Conservation (phyloP, 78 protist species). For the Mantamonas sphyraenae region DNA sequence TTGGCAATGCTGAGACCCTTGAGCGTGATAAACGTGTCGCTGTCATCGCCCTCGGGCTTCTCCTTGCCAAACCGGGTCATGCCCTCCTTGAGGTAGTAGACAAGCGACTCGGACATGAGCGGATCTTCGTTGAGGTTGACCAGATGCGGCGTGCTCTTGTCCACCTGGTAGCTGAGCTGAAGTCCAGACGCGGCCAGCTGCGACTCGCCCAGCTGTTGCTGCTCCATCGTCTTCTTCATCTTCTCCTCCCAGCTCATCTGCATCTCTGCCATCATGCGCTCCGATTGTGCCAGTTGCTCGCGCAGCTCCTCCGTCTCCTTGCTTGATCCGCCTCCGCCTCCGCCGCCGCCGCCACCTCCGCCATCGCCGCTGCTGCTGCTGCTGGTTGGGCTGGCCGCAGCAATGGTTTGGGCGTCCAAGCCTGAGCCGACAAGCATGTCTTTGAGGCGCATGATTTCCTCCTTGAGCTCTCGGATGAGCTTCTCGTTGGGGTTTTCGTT, state of each 20-base stretch:
- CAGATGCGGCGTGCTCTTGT: conserved; percentile 43
- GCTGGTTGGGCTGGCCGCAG: no score
- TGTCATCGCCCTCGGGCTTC: conserved; percentile 12
- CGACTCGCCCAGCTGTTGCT: neutral
- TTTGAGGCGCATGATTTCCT: conserved; percentile 10
- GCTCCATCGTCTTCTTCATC: conserved; percentile 12
- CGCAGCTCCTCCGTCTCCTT: neutral
- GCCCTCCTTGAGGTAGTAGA: conserved; percentile 50
- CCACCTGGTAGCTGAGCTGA: conserved; percentile 12
- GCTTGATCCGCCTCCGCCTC: no score
- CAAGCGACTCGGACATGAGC: conserved; percentile 58
- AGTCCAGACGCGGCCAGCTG: neutral
- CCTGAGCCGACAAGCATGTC: no score
- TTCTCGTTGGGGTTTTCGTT: conserved; percentile 26
- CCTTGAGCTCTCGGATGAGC: conserved; percentile 16
- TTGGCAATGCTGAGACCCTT: conserved; percentile 37
- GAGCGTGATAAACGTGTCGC: conserved; percentile 51
- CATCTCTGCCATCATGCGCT: neutral
- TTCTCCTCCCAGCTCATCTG: conserved; percentile 2
- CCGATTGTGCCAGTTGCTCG: neutral
- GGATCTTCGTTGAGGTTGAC: conserved; percentile 78
- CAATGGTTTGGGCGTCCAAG: no score
- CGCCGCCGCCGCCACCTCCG: no score
- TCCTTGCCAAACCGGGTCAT: neutral
- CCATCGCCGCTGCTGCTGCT: no score